Evolutionary conservation across 176 grass and related monocot species (phyloP).

Genomic region (Oryza coarctata): DNA sequence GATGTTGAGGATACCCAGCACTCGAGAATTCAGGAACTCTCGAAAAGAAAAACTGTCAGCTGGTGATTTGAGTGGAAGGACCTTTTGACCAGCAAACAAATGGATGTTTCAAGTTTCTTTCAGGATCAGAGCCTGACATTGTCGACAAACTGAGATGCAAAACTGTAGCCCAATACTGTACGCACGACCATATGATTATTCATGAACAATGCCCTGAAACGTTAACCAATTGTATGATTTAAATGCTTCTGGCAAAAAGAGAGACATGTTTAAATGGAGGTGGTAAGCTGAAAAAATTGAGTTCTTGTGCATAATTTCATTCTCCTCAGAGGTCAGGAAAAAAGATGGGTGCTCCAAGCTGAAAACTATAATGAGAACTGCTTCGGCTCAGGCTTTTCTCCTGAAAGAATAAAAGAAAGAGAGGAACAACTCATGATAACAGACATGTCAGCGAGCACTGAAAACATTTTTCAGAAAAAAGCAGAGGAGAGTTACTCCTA

Average conservation of each 20-base stretch:
- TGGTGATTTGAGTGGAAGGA: slow-evolving; percentile 19
- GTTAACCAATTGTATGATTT: not conserved
- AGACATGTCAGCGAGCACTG: slow-evolving; percentile 2
- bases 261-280: not conserved
- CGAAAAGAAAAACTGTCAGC: slow-evolving; percentile 9
- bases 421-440: slow-evolving; percentile 33
- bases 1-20: not conserved
- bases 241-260: not conserved
- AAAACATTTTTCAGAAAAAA: slow-evolving; percentile 25
- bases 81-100: slow-evolving; percentile 24
- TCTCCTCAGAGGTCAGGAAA: not conserved
- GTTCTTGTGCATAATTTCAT: not conserved
- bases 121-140: slow-evolving; percentile 14
- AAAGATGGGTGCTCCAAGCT: not conserved
- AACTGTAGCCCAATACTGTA: slow-evolving; percentile 22
- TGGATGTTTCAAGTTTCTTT: slow-evolving; percentile 33
- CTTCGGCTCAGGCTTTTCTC: slow-evolving; percentile 25
- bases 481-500: not conserved
- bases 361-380: slow-evolving; percentile 6
- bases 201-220: not conserved
- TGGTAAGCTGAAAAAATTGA: not conserved
- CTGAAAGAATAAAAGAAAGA: slow-evolving; percentile 9
- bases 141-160: not conserved
- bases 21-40: slow-evolving; percentile 22
- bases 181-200: not conserved